Conservation (phyloP, 345 rosid species). For the Gossypium ekmanianum region DNA sequence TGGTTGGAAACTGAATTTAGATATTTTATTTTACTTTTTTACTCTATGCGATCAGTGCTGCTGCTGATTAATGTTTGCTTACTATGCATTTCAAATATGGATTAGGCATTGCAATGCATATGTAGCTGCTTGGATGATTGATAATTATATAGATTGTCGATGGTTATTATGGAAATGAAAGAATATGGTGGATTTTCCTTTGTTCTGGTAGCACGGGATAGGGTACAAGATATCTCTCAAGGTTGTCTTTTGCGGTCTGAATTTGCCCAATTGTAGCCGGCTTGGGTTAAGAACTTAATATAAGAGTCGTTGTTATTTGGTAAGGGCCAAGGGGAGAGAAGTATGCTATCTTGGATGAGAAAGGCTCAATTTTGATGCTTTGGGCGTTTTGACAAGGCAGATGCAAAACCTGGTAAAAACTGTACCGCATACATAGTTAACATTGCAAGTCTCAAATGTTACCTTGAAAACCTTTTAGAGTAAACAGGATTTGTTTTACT, state of each 20-base stretch:
- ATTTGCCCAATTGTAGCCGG: not conserved
- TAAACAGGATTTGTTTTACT: not conserved
- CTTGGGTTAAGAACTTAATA: not conserved
- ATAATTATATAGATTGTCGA: not conserved
- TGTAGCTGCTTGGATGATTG: not conserved
- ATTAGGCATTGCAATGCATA: not conserved
- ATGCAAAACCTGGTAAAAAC: not conserved
- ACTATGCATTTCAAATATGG: not conserved
- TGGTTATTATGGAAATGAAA: not conserved
- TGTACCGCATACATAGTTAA: not conserved
- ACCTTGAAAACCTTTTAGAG: not conserved
- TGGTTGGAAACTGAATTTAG: not conserved
- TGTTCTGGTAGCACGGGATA: not conserved
- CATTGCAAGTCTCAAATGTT: not conserved
- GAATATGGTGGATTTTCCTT: not conserved
- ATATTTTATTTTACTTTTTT: not conserved
- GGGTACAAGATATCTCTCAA: not conserved
- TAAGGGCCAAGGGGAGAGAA: not conserved
- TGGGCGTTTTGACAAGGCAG: not conserved
- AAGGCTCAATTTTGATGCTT: not conserved
- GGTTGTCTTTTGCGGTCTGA: not conserved
- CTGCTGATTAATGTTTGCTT: not conserved
- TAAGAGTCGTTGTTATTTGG: not conserved
- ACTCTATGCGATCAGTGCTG: not conserved
- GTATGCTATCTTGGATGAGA: not conserved